phyloP scores from a whole-genome alignment of 257 asterid species.

The Nicotiana otophora region DNA sequence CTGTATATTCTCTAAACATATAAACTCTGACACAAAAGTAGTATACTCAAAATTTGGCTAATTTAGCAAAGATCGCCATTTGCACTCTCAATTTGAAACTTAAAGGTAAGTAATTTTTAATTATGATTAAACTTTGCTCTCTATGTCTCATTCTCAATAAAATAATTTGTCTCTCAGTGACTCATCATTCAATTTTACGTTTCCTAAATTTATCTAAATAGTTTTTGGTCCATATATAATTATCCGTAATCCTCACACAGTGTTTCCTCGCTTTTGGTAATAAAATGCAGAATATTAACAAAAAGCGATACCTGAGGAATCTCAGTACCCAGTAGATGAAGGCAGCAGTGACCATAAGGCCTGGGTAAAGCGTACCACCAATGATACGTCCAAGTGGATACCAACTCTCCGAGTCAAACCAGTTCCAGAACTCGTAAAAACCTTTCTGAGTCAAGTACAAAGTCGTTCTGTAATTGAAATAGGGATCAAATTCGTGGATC shows the following conservation, averaged over 20 bases:
- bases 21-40: background rate
- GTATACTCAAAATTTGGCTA: background rate
- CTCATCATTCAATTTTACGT: no score
- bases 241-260: background rate
- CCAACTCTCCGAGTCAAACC: constrained; percentile 99
- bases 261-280: background rate
- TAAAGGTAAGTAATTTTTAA: background rate
- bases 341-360: constrained; percentile 99
- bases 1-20: no score
- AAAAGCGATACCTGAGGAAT: constrained; percentile 57
- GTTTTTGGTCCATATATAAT: background rate
- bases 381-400: constrained; percentile 91
- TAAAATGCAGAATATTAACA: background rate
- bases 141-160: background rate
- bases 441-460: constrained; percentile 74
- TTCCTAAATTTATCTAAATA: background rate
- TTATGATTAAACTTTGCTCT: background rate
- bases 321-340: constrained; percentile 78
- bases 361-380: constrained; percentile 96
- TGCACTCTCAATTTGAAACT: background rate
- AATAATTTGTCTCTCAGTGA: background rate
- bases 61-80: background rate
- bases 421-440: constrained; percentile 93
- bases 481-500: constrained; percentile 99
- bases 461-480: constrained; percentile 93